phyloP scores from a whole-genome alignment of 805 yeast genomes.

The Schwanniomyces occidentalis region DNA sequence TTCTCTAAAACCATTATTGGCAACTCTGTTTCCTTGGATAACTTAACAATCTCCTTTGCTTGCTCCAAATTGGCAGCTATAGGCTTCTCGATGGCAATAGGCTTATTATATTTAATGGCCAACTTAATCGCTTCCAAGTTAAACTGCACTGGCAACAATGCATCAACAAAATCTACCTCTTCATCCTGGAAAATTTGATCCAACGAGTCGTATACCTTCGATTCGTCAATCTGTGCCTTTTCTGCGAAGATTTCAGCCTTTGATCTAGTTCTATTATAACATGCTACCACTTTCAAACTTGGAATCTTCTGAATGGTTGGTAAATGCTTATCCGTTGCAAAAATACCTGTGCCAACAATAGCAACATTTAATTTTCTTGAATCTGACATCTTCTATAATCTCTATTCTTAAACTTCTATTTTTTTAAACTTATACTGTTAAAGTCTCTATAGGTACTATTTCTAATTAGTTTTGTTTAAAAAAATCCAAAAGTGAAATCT shows the following conservation, averaged over 20 bases:
- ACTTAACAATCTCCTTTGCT: conserved; percentile 74
- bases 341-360: conserved; percentile 81
- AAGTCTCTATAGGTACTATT: no score
- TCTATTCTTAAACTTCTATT: not conserved
- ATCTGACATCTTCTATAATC: conserved; percentile 3
- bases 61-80: conserved; percentile 83
- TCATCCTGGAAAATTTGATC: conserved; percentile 68
- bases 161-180: conserved; percentile 77
- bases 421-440: no score
- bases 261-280: conserved; percentile 77
- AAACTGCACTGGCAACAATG: conserved; percentile 83
- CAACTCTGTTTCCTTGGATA: conserved; percentile 59
- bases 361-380: conserved; percentile 50
- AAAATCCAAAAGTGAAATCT: no score
- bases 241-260: conserved; percentile 83
- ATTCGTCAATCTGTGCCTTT: conserved; percentile 50
- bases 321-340: conserved; percentile 80
- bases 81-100: conserved; percentile 86
- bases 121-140: conserved; percentile 67
- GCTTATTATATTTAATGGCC: conserved; percentile 75
- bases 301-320: conserved; percentile 63
- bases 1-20: conserved; percentile 84
- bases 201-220: conserved; percentile 57
- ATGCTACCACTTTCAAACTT: conserved; percentile 60
- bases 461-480: no score